These are phyloP conservation scores for Draba incana DNA, from an alignment of 345 rosid species.

Conservation along the genomic window DNA sequence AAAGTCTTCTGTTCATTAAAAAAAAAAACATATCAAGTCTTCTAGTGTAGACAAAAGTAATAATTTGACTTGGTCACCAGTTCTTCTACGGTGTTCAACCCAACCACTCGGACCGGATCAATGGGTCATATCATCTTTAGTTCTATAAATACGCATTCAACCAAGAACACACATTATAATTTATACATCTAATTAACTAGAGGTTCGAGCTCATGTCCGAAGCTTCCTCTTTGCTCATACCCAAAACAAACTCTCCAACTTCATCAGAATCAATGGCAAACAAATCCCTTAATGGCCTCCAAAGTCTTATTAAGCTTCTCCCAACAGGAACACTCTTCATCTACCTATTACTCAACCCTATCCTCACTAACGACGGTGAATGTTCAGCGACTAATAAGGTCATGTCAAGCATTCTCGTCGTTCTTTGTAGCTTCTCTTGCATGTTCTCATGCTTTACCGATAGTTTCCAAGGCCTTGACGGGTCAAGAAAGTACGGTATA, in stretches of 20 bases:
- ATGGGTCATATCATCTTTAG: slow-evolving; percentile 19
- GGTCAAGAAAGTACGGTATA: slow-evolving; percentile 59
- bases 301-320: slow-evolving; percentile 80
- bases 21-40: slow-evolving; percentile 3
- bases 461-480: slow-evolving; percentile 57
- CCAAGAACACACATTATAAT: slow-evolving; percentile 33
- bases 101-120: slow-evolving; percentile 40
- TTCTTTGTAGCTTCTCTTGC: slow-evolving; percentile 68
- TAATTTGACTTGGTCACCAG: slow-evolving; percentile 30
- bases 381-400: slow-evolving; percentile 59
- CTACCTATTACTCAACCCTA: slow-evolving; percentile 82
- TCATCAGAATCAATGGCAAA: slow-evolving; percentile 45
- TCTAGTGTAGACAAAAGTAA: slow-evolving; percentile 9
- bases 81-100: slow-evolving; percentile 31
- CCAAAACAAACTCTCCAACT: slow-evolving; percentile 25
- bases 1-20: too few species aligned
- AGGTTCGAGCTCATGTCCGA: slow-evolving; percentile 31
- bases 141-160: slow-evolving; percentile 31
- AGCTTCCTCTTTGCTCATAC: slow-evolving; percentile 30
- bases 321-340: slow-evolving; percentile 88
- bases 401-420: slow-evolving; percentile 56
- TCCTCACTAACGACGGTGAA: slow-evolving; percentile 68
- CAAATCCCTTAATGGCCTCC: slow-evolving; percentile 55
- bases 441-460: slow-evolving; percentile 75
- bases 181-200: slow-evolving; percentile 2